Evolutionary conservation across 2,329 filamentous ascomycete species (phyloP), one percentile per base, ranked within the genome.

Genomic region (Ophiosphaerella korrae): DNA sequence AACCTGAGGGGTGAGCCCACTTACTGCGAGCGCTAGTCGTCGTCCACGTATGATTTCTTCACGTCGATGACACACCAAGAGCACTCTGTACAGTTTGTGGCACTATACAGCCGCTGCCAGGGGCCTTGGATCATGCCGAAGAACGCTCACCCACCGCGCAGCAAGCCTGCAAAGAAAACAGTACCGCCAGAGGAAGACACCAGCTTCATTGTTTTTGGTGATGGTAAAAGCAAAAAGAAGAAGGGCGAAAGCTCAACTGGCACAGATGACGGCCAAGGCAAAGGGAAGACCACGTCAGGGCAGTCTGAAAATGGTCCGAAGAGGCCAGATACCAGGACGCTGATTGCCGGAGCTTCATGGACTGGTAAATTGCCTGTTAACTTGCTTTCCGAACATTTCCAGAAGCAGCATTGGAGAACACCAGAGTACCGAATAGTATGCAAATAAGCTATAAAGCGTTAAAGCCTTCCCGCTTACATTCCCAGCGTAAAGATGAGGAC

Each of bases 301-400:
- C 59, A 58, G 31, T 43, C 65, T 24, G 72, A 72, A 43, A 73
- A 76, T 42, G 75, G 71, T 6, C 78, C 78, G n/a, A 85, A 84
- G 71, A 84, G 82, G 62, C 83, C 84, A 35, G 80, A 84, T 42
- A 83, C 82, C 18, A 78, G 83, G 74, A 90, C 95, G 63, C 79
- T 99, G 59, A 96, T 99, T 67, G 94, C 92, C 36, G 94, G 94
- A 42, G 86, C 91, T 51, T 97, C 92, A 62, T 99, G 94, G 94
- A 99, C 94, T 0, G 94, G 94, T 35, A 99, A 99, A 73, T 79
- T 99, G 29, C 94, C 94, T 1, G 89, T 97, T 58, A 97, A 96
- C 70, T 82, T 97, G 65, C 84, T 97, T 57, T 90, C 89, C 32
- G 94, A 97, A 79, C 90, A 96, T 75, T 97, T 92, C 66, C 92